A percentile compares a stretch with the other conserved stretches of the same genome.
Evolutionary conservation across 1,284 basidiomycete genomes (phyloP).

Genomic region (Apiotrichum sp.): DNA sequence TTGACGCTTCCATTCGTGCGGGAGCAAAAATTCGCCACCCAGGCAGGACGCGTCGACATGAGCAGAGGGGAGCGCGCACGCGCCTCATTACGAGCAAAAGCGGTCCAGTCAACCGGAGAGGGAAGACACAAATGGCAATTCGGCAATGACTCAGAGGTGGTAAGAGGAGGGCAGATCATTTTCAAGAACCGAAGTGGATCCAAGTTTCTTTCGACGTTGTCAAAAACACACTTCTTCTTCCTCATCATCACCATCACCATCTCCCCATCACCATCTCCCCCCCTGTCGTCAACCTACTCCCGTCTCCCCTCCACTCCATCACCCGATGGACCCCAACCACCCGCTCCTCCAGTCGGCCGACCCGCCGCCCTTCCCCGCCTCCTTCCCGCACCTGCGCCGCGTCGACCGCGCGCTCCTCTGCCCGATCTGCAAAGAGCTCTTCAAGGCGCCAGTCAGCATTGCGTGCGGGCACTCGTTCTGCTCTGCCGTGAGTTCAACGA

Average conservation of each 20-base stretch:
- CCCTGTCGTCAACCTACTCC: background rate
- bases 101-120: no score
- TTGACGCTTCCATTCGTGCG: no score
- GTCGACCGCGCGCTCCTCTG: conserved; percentile 37
- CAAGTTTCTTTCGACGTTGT: no score
- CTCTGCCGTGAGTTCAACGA: conserved; percentile 32
- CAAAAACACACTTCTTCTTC: background rate
- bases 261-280: background rate
- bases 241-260: background rate
- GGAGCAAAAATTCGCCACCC: no score
- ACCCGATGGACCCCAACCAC: conserved; percentile 33
- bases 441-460: conserved; percentile 37
- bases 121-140: no score
- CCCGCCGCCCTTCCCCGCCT: conserved; percentile 31
- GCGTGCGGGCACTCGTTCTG: conserved; percentile 46
- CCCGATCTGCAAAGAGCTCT: conserved; percentile 42
- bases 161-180: no score
- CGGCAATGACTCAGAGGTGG: no score
- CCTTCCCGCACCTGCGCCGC: conserved; percentile 27
- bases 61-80: no score
- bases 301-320: background rate
- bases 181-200: no score
- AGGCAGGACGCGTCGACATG: no score
- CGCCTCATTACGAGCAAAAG: no score
- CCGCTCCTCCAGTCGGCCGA: conserved; percentile 30